These are phyloP conservation scores for Bryoerythrophyllum caledonicum DNA, from an alignment of 225 moss, liverwort and hornwort genomes.

Conservation along the genomic window DNA sequence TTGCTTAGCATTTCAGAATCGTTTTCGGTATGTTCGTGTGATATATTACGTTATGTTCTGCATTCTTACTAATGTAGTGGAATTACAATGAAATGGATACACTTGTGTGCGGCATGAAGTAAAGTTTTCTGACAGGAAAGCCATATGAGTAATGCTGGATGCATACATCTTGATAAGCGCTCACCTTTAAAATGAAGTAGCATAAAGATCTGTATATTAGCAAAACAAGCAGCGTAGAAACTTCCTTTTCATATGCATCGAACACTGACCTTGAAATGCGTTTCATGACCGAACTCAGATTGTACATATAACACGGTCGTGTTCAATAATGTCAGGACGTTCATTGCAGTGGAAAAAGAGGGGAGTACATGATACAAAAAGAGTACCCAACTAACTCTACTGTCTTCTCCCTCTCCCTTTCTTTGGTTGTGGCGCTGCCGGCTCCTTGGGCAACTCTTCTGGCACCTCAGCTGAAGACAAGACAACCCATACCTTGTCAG, in stretches of 20 bases:
- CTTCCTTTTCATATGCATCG: background rate
- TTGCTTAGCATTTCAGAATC: too few species aligned
- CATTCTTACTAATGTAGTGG: background rate
- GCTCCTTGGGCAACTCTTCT: slow-evolving; percentile 65
- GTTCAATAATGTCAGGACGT: background rate
- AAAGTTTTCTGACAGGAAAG: background rate
- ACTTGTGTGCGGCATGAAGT: background rate
- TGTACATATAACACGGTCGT: background rate
- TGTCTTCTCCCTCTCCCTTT: slow-evolving; percentile 76
- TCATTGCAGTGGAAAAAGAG: slow-evolving; percentile 3
- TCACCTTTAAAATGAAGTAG: background rate
- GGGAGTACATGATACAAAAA: slow-evolving; percentile 1
- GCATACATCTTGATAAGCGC: too few species aligned
- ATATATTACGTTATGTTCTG: background rate
- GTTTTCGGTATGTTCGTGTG: background rate
- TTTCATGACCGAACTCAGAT: background rate
- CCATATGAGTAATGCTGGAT: background rate
- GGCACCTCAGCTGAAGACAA: slow-evolving; percentile 42
- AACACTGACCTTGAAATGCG: background rate
- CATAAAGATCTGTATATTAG: too few species aligned
- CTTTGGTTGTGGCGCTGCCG: slow-evolving; percentile 50
- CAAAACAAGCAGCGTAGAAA: background rate
- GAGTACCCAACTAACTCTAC: slow-evolving; percentile 6
- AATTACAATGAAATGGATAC: background rate
- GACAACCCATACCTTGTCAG: background rate